Evolutionary conservation across 2,329 filamentous ascomycete species (phyloP), one percentile per base, ranked within the genome.

Genomic region (Cordyceps farinosa): DNA sequence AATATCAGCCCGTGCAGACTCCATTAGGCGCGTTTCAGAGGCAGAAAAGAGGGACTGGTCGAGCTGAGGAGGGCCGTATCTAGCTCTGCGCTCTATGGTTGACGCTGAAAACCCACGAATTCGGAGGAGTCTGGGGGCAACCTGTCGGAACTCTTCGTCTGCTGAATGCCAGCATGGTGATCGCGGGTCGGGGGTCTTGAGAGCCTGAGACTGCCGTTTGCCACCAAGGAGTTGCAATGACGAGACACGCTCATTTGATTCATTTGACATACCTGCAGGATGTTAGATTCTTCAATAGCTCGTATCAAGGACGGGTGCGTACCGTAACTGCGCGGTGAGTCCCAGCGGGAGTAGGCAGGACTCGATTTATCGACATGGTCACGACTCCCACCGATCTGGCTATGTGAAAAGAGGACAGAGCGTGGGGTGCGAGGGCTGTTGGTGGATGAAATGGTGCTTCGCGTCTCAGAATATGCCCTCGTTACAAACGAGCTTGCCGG

Each of bases 21-120:
- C 70, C 15, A 76, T 74, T 32, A 75, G 69, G 10, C 73, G 69
- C 29, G 67, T 62, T 55, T 75, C 71, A 3, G 72, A 71, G 3
- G 68, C 68, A 1, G 69, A 69, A 50, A 73, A 74, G n/a, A 70
- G 59, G 36, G 67, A 70, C 17, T 65, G 66, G 4, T 69, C 65
- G 6, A 48, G 40, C 61, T 27, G n/a, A 42, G 30, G 15, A 63
- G 47, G 22, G 30, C 32, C n/a, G 42, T 29, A 62, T 59, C 10
- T 56, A n/a, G 62, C 61, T 36, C 62, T 50, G 34, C 65, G 57
- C 53, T 69, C 65, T 22, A 64, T 64, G 2, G 66, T 67, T 15
- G 67, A 70, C 3, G 70, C 64, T 0, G 70, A 70, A 42, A 72
- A 70, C 1, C 67, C 71, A 36, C 67, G 69, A 15, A 69, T 60